Evolutionary conservation across 352 stramenopile species (phyloP), one percentile per base, ranked within the genome.

Genomic region (Phytophthora lateralis): DNA sequence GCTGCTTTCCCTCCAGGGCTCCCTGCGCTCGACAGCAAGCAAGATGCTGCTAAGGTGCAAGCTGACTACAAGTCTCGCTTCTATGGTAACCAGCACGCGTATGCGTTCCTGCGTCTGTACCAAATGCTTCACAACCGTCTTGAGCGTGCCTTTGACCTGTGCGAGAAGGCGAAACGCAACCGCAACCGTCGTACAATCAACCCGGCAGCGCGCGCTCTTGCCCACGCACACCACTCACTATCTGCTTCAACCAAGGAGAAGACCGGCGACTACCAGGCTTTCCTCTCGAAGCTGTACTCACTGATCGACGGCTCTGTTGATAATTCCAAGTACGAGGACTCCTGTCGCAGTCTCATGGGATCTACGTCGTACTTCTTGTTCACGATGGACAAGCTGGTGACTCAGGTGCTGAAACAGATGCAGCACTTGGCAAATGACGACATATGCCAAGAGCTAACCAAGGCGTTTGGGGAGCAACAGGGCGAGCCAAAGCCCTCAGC

Each of bases 331-430:
- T 94, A 93, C 48, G 90, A 97, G 63, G 90, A 97, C 63, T 89
- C 80, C 32, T 97, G 90, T 52, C 79, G 90, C 39, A 89, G 80
- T 29, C 76, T 97, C 14, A 94, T 97, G 82, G 90, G 90, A 17
- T 93, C 90, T 14, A 93, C 84, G 17, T 95, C 88, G 4, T 97
- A 96, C 60, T 93, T 97, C 41, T 56, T 97, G 32, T 97, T 97
- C 64, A 97, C 90, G 6, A 92, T 97, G 76, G 90, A 97, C 61
- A 96, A 96, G 60, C 72, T 97, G 26, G 84, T 97, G 55, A 68
- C 81, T 11, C 73, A 82, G 11, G 75, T 96, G 42, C 76, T 95
- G 34, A 96, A 97, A 73, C 90, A 97, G 54, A 91, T 97, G 82
- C 88, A 96, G 66, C 76, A 91, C 52, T 42, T 96, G 44, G 79